Evolutionary conservation across 805 yeast genomes (phyloP).

Genomic region (Saccharomycopsis oosterbeekiorum): DNA sequence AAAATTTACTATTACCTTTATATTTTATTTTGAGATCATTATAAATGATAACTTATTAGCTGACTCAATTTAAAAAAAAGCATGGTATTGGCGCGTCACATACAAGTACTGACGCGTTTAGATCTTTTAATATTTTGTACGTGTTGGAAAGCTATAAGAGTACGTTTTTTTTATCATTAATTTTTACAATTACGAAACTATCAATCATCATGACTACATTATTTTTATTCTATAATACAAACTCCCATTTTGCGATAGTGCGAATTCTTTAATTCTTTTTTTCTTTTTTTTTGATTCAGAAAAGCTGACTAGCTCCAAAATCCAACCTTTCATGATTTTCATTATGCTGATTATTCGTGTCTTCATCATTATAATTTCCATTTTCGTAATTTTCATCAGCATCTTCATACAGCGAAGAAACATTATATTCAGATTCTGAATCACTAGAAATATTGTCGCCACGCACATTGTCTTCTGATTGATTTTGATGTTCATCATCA

Average conservation of each 20-base stretch:
- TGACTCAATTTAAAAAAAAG: too few species aligned
- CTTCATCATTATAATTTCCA: conserved; percentile 10
- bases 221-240: background rate
- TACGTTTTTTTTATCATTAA: too few species aligned
- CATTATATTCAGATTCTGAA: conserved; percentile 5
- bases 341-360: background rate
- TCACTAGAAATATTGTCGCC: background rate
- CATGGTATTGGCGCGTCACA: background rate
- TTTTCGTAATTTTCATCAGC: conserved; percentile 13
- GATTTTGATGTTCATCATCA: conserved; percentile 6
- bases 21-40: too few species aligned
- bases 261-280: too few species aligned
- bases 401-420: conserved; percentile 1
- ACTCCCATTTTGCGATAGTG: too few species aligned
- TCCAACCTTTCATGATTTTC: background rate
- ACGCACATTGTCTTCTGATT: conserved; percentile 3
- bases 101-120: background rate
- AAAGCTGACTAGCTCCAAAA: background rate
- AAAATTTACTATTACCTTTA: too few species aligned
- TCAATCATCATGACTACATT: too few species aligned
- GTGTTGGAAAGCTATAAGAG: too few species aligned
- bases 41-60: too few species aligned
- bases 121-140: too few species aligned
- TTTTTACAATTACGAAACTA: too few species aligned
- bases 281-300: background rate